These are phyloP conservation scores for Akanthomyces dipterigenus DNA, from an alignment of 2,329 filamentous ascomycete species.

Conservation along the genomic window DNA sequence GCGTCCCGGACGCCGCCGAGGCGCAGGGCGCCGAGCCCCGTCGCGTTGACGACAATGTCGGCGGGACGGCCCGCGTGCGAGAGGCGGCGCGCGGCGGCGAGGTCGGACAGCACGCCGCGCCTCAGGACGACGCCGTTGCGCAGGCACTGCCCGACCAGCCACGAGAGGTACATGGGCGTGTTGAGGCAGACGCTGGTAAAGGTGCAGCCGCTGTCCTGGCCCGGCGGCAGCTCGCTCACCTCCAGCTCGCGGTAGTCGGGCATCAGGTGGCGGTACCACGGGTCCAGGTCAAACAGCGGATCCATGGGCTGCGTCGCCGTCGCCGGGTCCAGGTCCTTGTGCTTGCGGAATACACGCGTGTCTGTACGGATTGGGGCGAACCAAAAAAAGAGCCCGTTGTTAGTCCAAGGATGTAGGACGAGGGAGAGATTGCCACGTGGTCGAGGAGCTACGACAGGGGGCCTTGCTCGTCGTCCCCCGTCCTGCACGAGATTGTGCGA, in stretches of 20 bases:
- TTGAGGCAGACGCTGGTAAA: constrained; percentile 92
- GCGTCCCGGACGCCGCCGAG: constrained; percentile 77
- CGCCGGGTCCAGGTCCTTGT: constrained; percentile 48
- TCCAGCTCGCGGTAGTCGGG: constrained; percentile 62
- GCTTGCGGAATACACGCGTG: constrained; percentile 44
- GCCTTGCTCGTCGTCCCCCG: too few relatives aligned
- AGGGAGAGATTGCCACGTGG: not conserved
- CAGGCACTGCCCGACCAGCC: constrained; percentile 74
- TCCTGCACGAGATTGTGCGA: not conserved
- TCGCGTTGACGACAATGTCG: constrained; percentile 76
- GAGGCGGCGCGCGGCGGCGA: constrained; percentile 55
- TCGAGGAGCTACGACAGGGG: not conserved
- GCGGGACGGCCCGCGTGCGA: constrained; percentile 49
- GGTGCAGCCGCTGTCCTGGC: constrained; percentile 62
- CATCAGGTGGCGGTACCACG: constrained; percentile 68
- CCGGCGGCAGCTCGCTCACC: constrained; percentile 51
- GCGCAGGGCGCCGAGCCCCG: constrained; percentile 66
- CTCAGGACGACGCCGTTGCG: constrained; percentile 63
- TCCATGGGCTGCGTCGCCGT: constrained; percentile 48
- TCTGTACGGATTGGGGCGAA: constrained; percentile 33
- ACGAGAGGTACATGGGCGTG: constrained; percentile 78
- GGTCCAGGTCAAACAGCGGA: constrained; percentile 56
- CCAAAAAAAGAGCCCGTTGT: constrained; percentile 10
- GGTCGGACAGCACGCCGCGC: constrained; percentile 59
- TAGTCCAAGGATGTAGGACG: not conserved